phyloP scores from a whole-genome alignment of 805 yeast species.

The Trichomonascus vanleenenianus region DNA sequence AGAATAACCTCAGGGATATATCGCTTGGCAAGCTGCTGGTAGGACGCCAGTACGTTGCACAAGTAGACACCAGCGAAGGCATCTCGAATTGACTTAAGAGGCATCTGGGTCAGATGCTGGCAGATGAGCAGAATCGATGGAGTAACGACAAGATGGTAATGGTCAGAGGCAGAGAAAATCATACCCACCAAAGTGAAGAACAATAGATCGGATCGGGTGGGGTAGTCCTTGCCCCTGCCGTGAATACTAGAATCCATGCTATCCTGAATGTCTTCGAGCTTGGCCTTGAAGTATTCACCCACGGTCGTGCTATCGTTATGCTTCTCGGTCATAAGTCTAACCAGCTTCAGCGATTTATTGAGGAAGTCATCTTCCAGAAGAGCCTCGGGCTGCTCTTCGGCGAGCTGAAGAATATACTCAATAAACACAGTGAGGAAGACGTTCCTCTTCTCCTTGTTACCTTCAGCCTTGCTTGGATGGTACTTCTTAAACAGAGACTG shows the following conservation, averaged over 20 bases:
- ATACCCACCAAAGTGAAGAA: slow-evolving; percentile 66
- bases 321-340: slow-evolving; percentile 16
- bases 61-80: slow-evolving; percentile 57
- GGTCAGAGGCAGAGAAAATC: slow-evolving; percentile 89
- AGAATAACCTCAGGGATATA: slow-evolving; percentile 68
- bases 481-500: slow-evolving; percentile 49
- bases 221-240: background rate
- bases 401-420: slow-evolving; percentile 49
- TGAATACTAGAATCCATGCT: background rate
- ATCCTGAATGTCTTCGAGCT: background rate
- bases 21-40: slow-evolving; percentile 76
- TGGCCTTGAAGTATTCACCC: slow-evolving; percentile 22
- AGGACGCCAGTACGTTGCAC: slow-evolving; percentile 56
- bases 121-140: slow-evolving; percentile 70
- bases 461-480: slow-evolving; percentile 73
- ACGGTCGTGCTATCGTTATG: slow-evolving; percentile 5
- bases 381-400: slow-evolving; percentile 26
- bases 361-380: background rate
- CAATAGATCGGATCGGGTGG: slow-evolving; percentile 46
- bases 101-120: slow-evolving; percentile 54
- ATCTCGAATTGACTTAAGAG: slow-evolving; percentile 33
- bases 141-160: slow-evolving; percentile 84
- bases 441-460: slow-evolving; percentile 71
- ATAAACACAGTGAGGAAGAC: slow-evolving; percentile 54
- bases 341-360: slow-evolving; percentile 23